Conservation (phyloP, 371 early-diverging fungal genomes). For the Mucor circinelloides region DNA sequence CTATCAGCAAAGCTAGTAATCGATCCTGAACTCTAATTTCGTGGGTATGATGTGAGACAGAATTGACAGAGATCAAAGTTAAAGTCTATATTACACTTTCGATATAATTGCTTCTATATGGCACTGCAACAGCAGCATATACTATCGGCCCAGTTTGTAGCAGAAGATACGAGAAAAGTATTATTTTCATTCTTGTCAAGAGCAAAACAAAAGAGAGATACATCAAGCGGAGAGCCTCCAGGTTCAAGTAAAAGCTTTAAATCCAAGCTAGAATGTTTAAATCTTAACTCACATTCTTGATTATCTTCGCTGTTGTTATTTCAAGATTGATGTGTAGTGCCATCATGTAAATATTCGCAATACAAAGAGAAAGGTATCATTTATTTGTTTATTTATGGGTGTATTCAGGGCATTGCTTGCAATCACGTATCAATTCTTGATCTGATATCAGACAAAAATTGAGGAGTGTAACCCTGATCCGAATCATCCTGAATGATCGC, state of each 20-base stretch:
- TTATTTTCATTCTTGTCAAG: background rate
- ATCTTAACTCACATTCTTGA: background rate
- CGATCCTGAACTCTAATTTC: background rate
- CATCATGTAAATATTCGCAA: background rate
- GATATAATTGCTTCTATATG: background rate
- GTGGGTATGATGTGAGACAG: background rate
- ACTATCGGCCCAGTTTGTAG: background rate
- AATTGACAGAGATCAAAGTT: background rate
- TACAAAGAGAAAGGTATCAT: too few species aligned
- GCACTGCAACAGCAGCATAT: background rate
- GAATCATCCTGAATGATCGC: background rate
- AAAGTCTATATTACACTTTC: background rate
- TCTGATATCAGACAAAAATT: background rate
- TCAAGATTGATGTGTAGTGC: background rate
- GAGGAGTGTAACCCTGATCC: background rate
- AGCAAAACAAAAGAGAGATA: background rate
- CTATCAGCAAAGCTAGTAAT: background rate
- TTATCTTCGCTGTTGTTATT: background rate
- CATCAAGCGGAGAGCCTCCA: background rate
- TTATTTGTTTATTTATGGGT: background rate
- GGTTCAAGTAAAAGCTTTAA: background rate
- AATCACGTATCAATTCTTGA: background rate
- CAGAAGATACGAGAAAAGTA: background rate
- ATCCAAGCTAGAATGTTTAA: background rate
- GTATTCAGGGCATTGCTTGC: background rate